A percentile compares a stretch with the other conserved stretches of the same genome.
Evolutionary conservation across 352 stramenopile species (phyloP).

Genomic region (Phytopythium boreale): DNA sequence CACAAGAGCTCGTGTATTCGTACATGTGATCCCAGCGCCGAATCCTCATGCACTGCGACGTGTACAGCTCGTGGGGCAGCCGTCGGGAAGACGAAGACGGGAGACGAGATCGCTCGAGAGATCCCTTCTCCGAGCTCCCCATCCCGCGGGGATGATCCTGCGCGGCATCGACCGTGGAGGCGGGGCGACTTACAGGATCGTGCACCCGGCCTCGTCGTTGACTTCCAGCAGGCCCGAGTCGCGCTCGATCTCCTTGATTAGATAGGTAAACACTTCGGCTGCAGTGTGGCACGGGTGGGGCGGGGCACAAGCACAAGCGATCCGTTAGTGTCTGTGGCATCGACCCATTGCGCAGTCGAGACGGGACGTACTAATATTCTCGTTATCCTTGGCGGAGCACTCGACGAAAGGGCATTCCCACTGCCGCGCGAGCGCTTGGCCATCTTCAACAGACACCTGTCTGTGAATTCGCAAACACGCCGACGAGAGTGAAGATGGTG

Average conservation of each 20-base stretch:
- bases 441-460: slow-evolving; percentile 84
- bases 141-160: too few relatives aligned
- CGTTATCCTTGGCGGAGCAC: slow-evolving; percentile 91
- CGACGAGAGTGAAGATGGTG: not conserved
- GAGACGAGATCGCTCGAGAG: not conserved
- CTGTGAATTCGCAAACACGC: slow-evolving; percentile 20
- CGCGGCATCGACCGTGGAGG: not conserved
- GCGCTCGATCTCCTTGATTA: slow-evolving; percentile 90
- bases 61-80: not conserved
- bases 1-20: slow-evolving; percentile 3
- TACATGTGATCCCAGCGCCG: not conserved
- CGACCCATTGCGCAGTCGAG: not conserved
- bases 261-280: slow-evolving; percentile 89
- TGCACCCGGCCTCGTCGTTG: slow-evolving; percentile 66
- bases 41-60: not conserved
- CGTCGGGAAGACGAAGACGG: not conserved
- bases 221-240: slow-evolving; percentile 86
- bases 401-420: slow-evolving; percentile 95
- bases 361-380: slow-evolving; percentile 83
- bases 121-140: too few relatives aligned
- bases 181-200: slow-evolving; percentile 53
- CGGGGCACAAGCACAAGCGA: too few relatives aligned
- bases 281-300: not conserved
- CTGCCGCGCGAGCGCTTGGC: slow-evolving; percentile 83
- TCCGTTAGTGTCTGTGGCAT: too few relatives aligned